phyloP scores from a whole-genome alignment of 2,329 filamentous ascomycete species.

The Atkinsonella texensis region DNA sequence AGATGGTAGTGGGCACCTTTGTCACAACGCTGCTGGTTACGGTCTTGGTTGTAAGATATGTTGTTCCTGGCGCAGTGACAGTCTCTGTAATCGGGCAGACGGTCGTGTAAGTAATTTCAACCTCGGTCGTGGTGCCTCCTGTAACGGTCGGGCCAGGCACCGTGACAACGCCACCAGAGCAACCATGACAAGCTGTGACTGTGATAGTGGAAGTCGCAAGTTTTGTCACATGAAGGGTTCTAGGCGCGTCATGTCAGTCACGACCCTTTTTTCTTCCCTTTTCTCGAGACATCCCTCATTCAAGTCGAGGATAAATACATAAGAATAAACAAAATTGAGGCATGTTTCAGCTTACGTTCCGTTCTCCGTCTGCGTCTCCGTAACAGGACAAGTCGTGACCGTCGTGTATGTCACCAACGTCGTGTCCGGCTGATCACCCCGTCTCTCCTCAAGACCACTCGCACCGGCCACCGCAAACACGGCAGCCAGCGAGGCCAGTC shows the following conservation, averaged over 20 bases:
- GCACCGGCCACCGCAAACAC: slow-evolving; percentile 4
- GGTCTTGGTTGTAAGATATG: slow-evolving; percentile 16
- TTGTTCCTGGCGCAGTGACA: slow-evolving; percentile 22
- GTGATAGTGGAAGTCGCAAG: slow-evolving; percentile 31
- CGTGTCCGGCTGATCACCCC: background rate
- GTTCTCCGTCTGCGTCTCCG: slow-evolving; percentile 26
- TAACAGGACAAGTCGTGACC: slow-evolving; percentile 33
- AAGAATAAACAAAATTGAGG: background rate
- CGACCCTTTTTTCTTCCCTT: background rate
- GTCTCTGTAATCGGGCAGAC: slow-evolving; percentile 23
- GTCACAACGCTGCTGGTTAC: slow-evolving; percentile 16
- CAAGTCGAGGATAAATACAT: background rate
- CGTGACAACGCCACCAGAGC: slow-evolving; percentile 23
- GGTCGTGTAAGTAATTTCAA: slow-evolving; percentile 28
- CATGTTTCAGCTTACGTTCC: slow-evolving; percentile 24
- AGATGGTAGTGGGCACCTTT: slow-evolving; percentile 17
- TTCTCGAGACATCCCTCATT: background rate
- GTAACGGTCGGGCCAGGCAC: slow-evolving; percentile 22
- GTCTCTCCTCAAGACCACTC: slow-evolving; percentile 3
- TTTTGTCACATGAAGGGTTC: slow-evolving; percentile 30
- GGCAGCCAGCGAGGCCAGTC: slow-evolving; percentile 6
- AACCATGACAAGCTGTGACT: slow-evolving; percentile 27
- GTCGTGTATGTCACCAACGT: slow-evolving; percentile 26
- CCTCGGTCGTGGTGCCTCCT: slow-evolving; percentile 18
- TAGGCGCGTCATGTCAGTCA: slow-evolving; percentile 11